Evolutionary conservation across 1,284 basidiomycete genomes (phyloP).

Genomic region (Pyrrhoderma lamaoense): DNA sequence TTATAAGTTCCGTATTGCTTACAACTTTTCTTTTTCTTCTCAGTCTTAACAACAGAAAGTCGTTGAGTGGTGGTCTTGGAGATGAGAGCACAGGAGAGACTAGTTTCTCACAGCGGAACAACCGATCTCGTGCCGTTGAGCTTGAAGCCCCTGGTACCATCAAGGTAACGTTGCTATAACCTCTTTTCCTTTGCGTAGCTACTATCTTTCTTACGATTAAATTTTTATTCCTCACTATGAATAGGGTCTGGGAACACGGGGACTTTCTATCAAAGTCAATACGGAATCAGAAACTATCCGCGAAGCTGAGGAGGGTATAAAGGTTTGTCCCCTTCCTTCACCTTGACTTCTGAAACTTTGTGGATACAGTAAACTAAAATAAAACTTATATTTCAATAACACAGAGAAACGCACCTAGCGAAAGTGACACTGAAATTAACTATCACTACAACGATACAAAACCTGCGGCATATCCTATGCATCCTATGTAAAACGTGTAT

Average conservation of each 20-base stretch:
- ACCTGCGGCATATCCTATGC: conserved; percentile 10
- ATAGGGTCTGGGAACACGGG: not conserved
- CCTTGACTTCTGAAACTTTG: no score
- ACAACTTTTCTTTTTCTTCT: not conserved
- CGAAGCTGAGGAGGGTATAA: conserved; percentile 1
- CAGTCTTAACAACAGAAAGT: conserved; percentile 12
- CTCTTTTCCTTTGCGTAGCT: not conserved
- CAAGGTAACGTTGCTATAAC: conserved; percentile 1
- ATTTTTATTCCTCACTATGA: not conserved
- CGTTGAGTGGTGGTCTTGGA: conserved; percentile 1
- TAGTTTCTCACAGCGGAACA: conserved; percentile 5
- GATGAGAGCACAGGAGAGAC: conserved; percentile 12
- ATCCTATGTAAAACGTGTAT: not conserved
- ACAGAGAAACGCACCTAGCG: no score
- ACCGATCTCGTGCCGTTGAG: conserved; percentile 11
- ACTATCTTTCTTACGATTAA: not conserved
- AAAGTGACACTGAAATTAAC: not conserved
- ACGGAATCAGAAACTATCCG: conserved; percentile 15
- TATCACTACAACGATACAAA: not conserved
- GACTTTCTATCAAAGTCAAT: conserved; percentile 16
- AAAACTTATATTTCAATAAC: no score
- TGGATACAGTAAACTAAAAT: no score
- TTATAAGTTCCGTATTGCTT: not conserved
- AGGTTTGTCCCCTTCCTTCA: conserved; percentile 6
- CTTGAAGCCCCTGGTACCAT: conserved; percentile 2